phyloP scores from a whole-genome alignment of 306 rosid genomes.

The Lablab purpureus region DNA sequence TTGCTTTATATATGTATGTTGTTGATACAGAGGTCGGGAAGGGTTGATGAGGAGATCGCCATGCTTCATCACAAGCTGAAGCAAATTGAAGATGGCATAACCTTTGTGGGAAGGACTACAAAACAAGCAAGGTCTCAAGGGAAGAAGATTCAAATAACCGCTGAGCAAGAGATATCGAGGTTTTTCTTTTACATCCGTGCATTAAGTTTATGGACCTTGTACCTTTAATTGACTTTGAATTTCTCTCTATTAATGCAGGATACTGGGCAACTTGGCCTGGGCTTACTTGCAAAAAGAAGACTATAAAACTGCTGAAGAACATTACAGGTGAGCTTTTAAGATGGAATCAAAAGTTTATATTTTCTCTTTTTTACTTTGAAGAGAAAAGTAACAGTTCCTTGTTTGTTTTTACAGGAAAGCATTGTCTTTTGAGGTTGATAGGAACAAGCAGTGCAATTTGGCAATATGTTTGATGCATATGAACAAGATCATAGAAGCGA shows the following conservation, averaged over 20 bases:
- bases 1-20: background rate
- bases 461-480: constrained; percentile 85
- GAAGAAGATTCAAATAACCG: constrained; percentile 82
- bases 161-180: constrained; percentile 93
- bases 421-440: constrained; percentile 76
- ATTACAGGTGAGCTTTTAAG: constrained; percentile 63
- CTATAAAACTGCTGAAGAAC: constrained; percentile 71
- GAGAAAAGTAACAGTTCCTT: background rate
- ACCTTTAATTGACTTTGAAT: constrained; percentile 7
- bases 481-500: constrained; percentile 79
- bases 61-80: constrained; percentile 85
- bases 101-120: constrained; percentile 76
- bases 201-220: background rate
- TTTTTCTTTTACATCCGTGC: constrained; percentile 27
- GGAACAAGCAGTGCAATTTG: constrained; percentile 92
- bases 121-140: constrained; percentile 92
- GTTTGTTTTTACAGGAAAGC: constrained; percentile 67
- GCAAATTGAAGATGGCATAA: constrained; percentile 73
- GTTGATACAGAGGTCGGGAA: constrained; percentile 77
- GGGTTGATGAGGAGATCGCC: constrained; percentile 86
- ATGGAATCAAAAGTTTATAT: constrained; percentile 6
- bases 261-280: constrained; percentile 96
- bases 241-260: constrained; percentile 55
- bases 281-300: constrained; percentile 87
- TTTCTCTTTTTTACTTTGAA: constrained; percentile 19